Evolutionary conservation across 148 eudicot genomes (phyloP).

Genomic region (Suaeda aralocaspica): DNA sequence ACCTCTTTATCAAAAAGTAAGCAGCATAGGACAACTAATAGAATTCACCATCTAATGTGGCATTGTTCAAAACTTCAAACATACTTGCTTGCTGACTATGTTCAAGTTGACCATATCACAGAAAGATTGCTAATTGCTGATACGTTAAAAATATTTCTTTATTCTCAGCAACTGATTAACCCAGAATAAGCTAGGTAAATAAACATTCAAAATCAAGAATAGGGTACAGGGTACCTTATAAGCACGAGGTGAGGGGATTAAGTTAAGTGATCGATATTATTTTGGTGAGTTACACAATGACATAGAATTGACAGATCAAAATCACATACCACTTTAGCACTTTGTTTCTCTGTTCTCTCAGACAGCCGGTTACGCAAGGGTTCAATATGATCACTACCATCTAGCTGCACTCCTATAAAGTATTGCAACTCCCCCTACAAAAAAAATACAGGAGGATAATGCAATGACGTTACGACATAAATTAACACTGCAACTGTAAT

Average conservation of each 20-base stretch:
- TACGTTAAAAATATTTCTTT: too few species aligned
- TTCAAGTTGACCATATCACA: background rate
- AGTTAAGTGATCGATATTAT: background rate
- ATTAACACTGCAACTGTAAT: background rate
- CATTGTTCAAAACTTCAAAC: background rate
- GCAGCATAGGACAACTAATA: background rate
- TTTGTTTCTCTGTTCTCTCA: slow-evolving; percentile 67
- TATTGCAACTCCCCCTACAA: slow-evolving; percentile 93
- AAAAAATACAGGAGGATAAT: slow-evolving; percentile 15
- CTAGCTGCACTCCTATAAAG: slow-evolving; percentile 98
- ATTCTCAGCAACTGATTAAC: background rate
- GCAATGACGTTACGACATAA: slow-evolving; percentile 7
- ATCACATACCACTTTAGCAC: slow-evolving; percentile 73
- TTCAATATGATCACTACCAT: slow-evolving; percentile 97
- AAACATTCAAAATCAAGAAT: background rate
- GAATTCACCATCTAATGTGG: background rate
- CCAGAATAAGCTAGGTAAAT: background rate
- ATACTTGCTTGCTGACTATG: background rate
- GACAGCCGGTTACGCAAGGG: slow-evolving; percentile 90
- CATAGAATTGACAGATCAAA: slow-evolving; percentile 1
- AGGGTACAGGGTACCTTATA: background rate
- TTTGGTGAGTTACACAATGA: background rate
- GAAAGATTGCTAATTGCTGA: background rate
- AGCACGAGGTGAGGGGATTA: background rate
- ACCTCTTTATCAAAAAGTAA: too few species aligned